Evolutionary conservation across 805 yeast genomes (phyloP).

Genomic region (Candida ovalis): DNA sequence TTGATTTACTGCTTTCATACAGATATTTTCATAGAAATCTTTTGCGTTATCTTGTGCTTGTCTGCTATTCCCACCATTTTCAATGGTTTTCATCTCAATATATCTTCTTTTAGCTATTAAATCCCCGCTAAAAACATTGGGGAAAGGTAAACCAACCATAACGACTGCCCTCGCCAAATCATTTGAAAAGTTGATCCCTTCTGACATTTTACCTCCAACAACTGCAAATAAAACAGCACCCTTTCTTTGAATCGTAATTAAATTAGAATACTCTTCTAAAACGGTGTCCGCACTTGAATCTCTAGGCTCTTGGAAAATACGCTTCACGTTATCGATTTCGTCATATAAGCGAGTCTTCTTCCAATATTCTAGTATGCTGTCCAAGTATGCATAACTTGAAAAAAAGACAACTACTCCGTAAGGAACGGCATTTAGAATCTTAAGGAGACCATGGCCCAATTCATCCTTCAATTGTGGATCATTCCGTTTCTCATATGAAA

Average conservation of each 20-base stretch:
- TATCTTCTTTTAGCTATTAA: slow-evolving; percentile 65
- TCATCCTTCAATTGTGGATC: slow-evolving; percentile 39
- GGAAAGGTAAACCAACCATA: slow-evolving; percentile 87
- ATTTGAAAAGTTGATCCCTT: slow-evolving; percentile 89
- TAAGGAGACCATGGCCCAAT: slow-evolving; percentile 47
- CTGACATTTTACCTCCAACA: slow-evolving; percentile 90
- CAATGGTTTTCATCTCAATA: slow-evolving; percentile 50
- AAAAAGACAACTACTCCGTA: slow-evolving; percentile 77
- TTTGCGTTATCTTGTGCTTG: slow-evolving; percentile 47
- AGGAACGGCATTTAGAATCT: slow-evolving; percentile 48
- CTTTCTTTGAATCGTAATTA: slow-evolving; percentile 30
- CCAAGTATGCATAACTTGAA: slow-evolving; percentile 77
- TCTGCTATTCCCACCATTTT: slow-evolving; percentile 41
- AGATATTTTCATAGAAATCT: slow-evolving; percentile 72
- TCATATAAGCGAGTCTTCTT: slow-evolving; percentile 32
- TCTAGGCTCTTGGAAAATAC: slow-evolving; percentile 54
- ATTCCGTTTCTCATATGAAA: slow-evolving; percentile 65
- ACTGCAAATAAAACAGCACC: slow-evolving; percentile 80
- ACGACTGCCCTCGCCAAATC: slow-evolving; percentile 82
- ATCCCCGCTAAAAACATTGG: slow-evolving; percentile 80
- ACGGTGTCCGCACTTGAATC: slow-evolving; percentile 41
- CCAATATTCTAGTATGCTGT: slow-evolving; percentile 53
- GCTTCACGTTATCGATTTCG: slow-evolving; percentile 37
- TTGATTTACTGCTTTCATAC: slow-evolving; percentile 90
- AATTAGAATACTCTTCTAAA: slow-evolving; percentile 46